These are phyloP conservation scores for Candida frijolesensis DNA, from an alignment of 1,139 yeast genomes.

Conservation along the genomic window DNA sequence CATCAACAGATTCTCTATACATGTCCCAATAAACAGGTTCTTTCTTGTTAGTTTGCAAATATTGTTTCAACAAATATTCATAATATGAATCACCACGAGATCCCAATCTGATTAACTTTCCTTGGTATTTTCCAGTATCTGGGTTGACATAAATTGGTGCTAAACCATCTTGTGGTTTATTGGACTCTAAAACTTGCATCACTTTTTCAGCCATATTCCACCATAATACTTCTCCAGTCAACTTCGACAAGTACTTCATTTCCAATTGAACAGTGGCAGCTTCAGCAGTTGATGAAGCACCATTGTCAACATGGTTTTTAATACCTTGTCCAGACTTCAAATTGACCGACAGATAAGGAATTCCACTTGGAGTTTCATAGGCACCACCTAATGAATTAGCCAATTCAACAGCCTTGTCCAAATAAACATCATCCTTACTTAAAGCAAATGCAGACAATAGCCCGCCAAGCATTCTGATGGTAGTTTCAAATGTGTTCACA, in stretches of 20 bases:
- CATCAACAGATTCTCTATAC: slow-evolving; percentile 77
- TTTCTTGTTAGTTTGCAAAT: slow-evolving; percentile 68
- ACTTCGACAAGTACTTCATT: slow-evolving; percentile 75
- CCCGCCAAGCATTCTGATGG: slow-evolving; percentile 94
- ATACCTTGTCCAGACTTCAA: slow-evolving; percentile 63
- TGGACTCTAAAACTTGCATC: slow-evolving; percentile 63
- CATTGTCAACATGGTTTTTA: slow-evolving; percentile 64
- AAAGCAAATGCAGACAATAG: slow-evolving; percentile 79
- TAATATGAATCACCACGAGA: slow-evolving; percentile 94
- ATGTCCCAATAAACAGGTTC: slow-evolving; percentile 68
- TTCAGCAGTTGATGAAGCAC: slow-evolving; percentile 81
- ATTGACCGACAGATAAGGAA: slow-evolving; percentile 83
- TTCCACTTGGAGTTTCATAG: slow-evolving; percentile 62
- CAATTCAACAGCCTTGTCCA: slow-evolving; percentile 77
- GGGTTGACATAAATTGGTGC: slow-evolving; percentile 84
- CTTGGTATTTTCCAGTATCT: slow-evolving; percentile 69
- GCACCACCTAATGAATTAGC: slow-evolving; percentile 69
- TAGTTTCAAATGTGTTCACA: slow-evolving; percentile 88
- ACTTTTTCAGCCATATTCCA: slow-evolving; percentile 81
- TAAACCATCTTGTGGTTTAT: slow-evolving; percentile 67
- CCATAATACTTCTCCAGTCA: slow-evolving; percentile 77
- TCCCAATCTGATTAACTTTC: slow-evolving; percentile 72
- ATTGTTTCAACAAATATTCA: slow-evolving; percentile 86
- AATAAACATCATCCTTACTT: slow-evolving; percentile 66
- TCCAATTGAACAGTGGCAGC: slow-evolving; percentile 88